Conservation (phyloP, 352 stramenopile species). For the Pythium myriotylum region DNA sequence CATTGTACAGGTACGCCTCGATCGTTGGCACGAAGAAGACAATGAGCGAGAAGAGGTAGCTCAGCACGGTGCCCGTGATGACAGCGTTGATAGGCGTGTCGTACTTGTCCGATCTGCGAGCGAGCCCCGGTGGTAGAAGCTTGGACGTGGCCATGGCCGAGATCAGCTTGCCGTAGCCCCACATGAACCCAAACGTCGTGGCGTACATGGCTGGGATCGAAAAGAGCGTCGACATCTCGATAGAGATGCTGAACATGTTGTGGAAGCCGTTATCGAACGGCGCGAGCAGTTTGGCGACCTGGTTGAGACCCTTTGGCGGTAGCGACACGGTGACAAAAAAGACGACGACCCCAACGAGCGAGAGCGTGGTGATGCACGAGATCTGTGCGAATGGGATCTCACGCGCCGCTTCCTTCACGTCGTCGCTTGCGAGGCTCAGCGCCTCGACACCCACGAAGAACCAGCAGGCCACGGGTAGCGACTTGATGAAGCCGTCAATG, state of each 20-base stretch:
- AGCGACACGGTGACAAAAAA: slow-evolving; percentile 34
- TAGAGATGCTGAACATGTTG: slow-evolving; percentile 29
- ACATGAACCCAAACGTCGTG: slow-evolving; percentile 39
- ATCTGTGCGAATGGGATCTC: slow-evolving; percentile 33
- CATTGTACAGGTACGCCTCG: slow-evolving; percentile 28
- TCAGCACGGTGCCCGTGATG: slow-evolving; percentile 23
- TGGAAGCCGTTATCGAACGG: slow-evolving; percentile 35
- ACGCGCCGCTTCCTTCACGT: slow-evolving; percentile 18
- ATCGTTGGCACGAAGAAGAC: slow-evolving; percentile 28
- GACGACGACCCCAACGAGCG: slow-evolving; percentile 15
- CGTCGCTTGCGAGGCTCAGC: slow-evolving; percentile 27
- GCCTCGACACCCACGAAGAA: slow-evolving; percentile 41
- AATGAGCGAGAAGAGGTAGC: slow-evolving; percentile 30
- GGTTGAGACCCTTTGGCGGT: slow-evolving; percentile 22
- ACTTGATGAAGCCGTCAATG: slow-evolving; percentile 26
- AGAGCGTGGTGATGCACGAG: slow-evolving; percentile 28
- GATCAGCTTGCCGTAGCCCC: slow-evolving; percentile 33
- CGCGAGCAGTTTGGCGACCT: slow-evolving; percentile 27
- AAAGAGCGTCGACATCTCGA: slow-evolving; percentile 27
- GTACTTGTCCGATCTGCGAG: slow-evolving; percentile 23
- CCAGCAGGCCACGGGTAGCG: slow-evolving; percentile 27
- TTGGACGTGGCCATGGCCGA: slow-evolving; percentile 29
- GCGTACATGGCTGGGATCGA: slow-evolving; percentile 39
- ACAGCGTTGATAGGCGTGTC: slow-evolving; percentile 32
- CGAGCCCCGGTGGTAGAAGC: slow-evolving; percentile 24